These are phyloP conservation scores for Pseudogymnoascus verrucosus DNA, from an alignment of 2,329 filamentous ascomycete genomes.

Conservation along the genomic window DNA sequence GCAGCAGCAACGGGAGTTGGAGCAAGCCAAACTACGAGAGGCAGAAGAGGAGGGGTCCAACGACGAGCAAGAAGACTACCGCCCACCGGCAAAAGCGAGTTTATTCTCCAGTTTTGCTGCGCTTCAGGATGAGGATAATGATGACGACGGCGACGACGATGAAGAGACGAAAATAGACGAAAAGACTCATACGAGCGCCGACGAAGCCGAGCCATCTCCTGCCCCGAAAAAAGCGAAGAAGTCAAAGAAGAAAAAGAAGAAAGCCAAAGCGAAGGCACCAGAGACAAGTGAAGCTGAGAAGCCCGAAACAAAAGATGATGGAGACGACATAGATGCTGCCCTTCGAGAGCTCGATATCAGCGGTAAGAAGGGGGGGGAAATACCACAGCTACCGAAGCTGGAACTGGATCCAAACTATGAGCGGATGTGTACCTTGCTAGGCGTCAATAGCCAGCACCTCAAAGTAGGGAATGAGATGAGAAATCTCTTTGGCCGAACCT, in stretches of 20 bases:
- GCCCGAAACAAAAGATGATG: conserved; percentile 23
- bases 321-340: conserved; percentile 59
- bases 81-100: conserved; percentile 37
- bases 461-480: conserved; percentile 91
- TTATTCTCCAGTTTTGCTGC: conserved; percentile 46
- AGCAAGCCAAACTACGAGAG: conserved; percentile 19
- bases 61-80: conserved; percentile 22
- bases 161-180: conserved; percentile 28
- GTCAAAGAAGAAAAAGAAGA: conserved; percentile 52
- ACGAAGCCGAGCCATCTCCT: conserved; percentile 28
- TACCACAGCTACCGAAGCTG: conserved; percentile 12
- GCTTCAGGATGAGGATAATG: conserved; percentile 32
- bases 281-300: conserved; percentile 22
- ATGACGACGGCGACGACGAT: conserved; percentile 26
- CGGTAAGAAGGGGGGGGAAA: conserved; percentile 13
- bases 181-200: conserved; percentile 18
- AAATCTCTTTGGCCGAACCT: conserved; percentile 57
- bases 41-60: conserved; percentile 19
- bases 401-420: conserved; percentile 33
- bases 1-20: conserved; percentile 27
- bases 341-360: conserved; percentile 50
- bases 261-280: conserved; percentile 30
- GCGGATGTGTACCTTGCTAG: conserved; percentile 45
- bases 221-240: conserved; percentile 45
- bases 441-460: conserved; percentile 63